Evolutionary conservation across 2,329 filamentous ascomycete species (phyloP).

Genomic region (Coniella vitis): DNA sequence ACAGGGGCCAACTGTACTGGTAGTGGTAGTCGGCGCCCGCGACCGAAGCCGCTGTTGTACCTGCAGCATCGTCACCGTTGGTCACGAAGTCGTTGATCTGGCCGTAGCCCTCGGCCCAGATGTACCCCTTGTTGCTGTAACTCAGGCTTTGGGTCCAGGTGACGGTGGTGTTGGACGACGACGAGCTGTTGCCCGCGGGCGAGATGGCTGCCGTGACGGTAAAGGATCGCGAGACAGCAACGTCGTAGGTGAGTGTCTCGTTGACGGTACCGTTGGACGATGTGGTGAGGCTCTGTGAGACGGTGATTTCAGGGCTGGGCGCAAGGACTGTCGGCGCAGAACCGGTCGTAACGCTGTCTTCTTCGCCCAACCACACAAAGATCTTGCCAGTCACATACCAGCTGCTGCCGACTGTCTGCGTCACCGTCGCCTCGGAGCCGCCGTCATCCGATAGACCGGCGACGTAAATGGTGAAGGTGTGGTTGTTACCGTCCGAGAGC

Average conservation of each 20-base stretch:
- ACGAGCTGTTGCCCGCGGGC: conserved; percentile 32
- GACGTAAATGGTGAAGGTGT: conserved; percentile 63
- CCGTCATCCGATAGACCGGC: conserved; percentile 55
- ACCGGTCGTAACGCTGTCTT: conserved; percentile 46
- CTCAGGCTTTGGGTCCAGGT: conserved; percentile 54
- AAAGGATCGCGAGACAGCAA: conserved; percentile 49
- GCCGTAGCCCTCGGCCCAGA: conserved; percentile 27
- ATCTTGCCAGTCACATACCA: conserved; percentile 77
- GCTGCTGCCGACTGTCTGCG: conserved; percentile 51
- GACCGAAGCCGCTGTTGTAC: not conserved
- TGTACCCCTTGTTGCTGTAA: conserved; percentile 46
- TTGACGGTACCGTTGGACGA: conserved; percentile 42
- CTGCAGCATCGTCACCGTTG: conserved; percentile 23
- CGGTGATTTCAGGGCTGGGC: conserved; percentile 36
- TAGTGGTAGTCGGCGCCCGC: conserved; percentile 24
- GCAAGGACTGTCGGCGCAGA: conserved; percentile 24
- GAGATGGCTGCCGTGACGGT: conserved; percentile 45
- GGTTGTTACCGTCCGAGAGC: conserved; percentile 56
- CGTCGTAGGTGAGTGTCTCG: conserved; percentile 51
- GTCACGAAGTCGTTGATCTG: conserved; percentile 37
- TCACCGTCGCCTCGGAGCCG: conserved; percentile 39
- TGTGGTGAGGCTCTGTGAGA: conserved; percentile 42
- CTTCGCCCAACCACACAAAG: conserved; percentile 64
- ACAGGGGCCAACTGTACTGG: conserved; percentile 54
- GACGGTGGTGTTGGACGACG: conserved; percentile 19